Percentiles rank a stretch among this genome's conserved stretches.
These are phyloP conservation scores for Camptophora hylomeconis DNA, from an alignment of 2,329 filamentous ascomycete genomes.

Conservation along the genomic window DNA sequence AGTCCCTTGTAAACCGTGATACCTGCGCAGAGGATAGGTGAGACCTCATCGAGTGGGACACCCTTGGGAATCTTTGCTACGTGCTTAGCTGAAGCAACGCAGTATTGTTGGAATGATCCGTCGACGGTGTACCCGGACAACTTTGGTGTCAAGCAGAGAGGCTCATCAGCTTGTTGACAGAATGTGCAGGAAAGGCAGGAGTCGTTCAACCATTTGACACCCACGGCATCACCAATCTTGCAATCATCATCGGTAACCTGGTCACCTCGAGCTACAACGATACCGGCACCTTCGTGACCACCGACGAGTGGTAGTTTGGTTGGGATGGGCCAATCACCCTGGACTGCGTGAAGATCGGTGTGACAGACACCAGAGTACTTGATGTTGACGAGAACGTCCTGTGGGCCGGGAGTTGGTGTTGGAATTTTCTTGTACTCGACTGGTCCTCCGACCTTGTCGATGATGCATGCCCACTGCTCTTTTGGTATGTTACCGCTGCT, in stretches of 20 bases:
- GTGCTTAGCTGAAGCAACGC: slow-evolving; percentile 73
- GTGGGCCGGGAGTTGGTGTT: slow-evolving; percentile 66
- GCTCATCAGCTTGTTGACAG: slow-evolving; percentile 70
- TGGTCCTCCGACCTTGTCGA: slow-evolving; percentile 67
- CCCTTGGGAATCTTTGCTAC: slow-evolving; percentile 71
- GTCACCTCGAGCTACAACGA: slow-evolving; percentile 67
- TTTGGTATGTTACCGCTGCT: slow-evolving; percentile 54
- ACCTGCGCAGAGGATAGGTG: slow-evolving; percentile 72
- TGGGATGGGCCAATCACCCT: slow-evolving; percentile 79
- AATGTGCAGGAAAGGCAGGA: slow-evolving; percentile 72
- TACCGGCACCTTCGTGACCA: slow-evolving; percentile 57
- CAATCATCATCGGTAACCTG: slow-evolving; percentile 60
- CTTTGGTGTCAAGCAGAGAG: slow-evolving; percentile 60
- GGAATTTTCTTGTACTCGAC: slow-evolving; percentile 49
- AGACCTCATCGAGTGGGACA: slow-evolving; percentile 59
- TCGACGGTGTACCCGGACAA: slow-evolving; percentile 89
- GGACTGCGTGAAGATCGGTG: slow-evolving; percentile 70
- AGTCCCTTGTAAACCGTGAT: slow-evolving; percentile 86
- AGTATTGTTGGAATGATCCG: slow-evolving; percentile 84
- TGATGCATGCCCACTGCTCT: slow-evolving; percentile 83
- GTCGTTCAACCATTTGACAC: slow-evolving; percentile 87
- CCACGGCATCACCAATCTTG: slow-evolving; percentile 65
- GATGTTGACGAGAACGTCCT: slow-evolving; percentile 86
- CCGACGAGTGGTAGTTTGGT: slow-evolving; percentile 77
- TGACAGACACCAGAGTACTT: slow-evolving; percentile 86